Evolutionary conservation across 148 eudicot species (phyloP).

Genomic region (Pharnaceum exiguum): DNA sequence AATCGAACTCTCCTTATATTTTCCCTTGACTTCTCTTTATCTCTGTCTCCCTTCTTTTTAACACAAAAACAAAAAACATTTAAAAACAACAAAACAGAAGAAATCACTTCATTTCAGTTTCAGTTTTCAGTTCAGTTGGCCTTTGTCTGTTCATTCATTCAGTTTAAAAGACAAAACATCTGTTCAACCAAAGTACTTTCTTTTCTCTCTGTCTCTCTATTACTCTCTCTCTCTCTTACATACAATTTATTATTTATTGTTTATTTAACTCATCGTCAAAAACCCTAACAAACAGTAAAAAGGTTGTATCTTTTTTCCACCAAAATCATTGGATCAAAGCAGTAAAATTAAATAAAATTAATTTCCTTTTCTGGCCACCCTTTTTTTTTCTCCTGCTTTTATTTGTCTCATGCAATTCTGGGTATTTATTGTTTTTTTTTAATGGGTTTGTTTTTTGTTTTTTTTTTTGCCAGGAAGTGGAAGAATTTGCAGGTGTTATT

Average conservation of each 20-base stretch:
- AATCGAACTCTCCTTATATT: slow-evolving; percentile 20
- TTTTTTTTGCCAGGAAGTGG: slow-evolving; percentile 6
- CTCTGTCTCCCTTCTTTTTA: no score
- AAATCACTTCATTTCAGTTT: no score
- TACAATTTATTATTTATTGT: neutral
- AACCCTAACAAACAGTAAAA: slow-evolving; percentile 13
- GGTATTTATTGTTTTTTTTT: neutral
- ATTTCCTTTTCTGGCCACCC: neutral
- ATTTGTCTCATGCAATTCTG: neutral
- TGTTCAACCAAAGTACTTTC: slow-evolving; percentile 14
- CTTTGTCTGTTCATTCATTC: no score
- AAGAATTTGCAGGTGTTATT: slow-evolving; percentile 3
- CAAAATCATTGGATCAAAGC: slow-evolving; percentile 11
- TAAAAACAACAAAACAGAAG: neutral
- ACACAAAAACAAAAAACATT: neutral
- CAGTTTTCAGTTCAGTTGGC: no score
- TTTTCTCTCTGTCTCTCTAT: slow-evolving; percentile 1
- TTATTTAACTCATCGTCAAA: neutral
- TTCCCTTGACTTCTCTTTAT: slow-evolving; percentile 4
- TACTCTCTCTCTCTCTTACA: neutral
- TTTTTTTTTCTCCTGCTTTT: slow-evolving; percentile 8
- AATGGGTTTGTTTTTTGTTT: neutral
- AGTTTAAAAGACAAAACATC: no score
- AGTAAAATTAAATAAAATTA: neutral
- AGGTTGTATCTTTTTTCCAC: neutral